These are phyloP conservation scores for Mortierella sp. DNA, from an alignment of 371 early-diverging fungal genomes.

Conservation along the genomic window DNA sequence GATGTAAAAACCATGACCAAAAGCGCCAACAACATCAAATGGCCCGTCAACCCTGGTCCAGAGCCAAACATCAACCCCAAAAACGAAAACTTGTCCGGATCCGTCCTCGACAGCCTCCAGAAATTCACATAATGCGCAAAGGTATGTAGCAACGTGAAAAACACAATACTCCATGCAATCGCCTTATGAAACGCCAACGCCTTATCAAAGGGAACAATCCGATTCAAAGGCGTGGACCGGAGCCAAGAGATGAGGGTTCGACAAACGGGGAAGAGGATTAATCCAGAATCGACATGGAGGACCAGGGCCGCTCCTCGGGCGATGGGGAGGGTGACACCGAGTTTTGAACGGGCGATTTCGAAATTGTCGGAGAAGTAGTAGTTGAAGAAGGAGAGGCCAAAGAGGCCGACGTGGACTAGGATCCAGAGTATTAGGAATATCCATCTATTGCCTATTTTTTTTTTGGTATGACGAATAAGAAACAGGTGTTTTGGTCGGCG, in stretches of 20 bases:
- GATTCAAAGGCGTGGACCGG: slow-evolving; percentile 76
- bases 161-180: slow-evolving; percentile 79
- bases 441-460: slow-evolving; percentile 38
- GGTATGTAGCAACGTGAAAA: slow-evolving; percentile 79
- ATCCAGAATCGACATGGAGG: slow-evolving; percentile 76
- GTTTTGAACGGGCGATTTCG: slow-evolving; percentile 55
- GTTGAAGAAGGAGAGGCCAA: slow-evolving; percentile 64
- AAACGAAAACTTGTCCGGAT: slow-evolving; percentile 33
- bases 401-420: slow-evolving; percentile 62
- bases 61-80: slow-evolving; percentile 62
- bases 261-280: slow-evolving; percentile 86
- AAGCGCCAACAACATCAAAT: slow-evolving; percentile 78
- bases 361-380: slow-evolving; percentile 64
- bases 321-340: slow-evolving; percentile 64
- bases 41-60: slow-evolving; percentile 87
- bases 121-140: slow-evolving; percentile 83
- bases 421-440: slow-evolving; percentile 67
- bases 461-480: background rate
- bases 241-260: slow-evolving; percentile 81
- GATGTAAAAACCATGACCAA: slow-evolving; percentile 81
- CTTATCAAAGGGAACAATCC: slow-evolving; percentile 83
- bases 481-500: too few relatives aligned
- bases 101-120: slow-evolving; percentile 48
- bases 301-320: slow-evolving; percentile 76
- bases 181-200: slow-evolving; percentile 84